Conservation (phyloP, 1,139 yeast species). For the Oligophagozyma castellii region DNA sequence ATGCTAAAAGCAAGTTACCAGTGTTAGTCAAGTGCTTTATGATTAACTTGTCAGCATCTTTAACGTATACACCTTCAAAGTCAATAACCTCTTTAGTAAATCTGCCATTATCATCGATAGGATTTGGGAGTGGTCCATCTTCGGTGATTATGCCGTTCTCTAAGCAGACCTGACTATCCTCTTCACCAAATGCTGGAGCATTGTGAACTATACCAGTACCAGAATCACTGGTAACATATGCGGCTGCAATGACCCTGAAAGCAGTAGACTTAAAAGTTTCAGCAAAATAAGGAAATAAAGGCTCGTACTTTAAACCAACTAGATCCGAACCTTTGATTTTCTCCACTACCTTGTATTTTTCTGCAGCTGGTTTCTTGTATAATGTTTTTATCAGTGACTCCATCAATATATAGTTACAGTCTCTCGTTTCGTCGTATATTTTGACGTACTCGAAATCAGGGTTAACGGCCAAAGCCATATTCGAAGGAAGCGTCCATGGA, state of each 20-base stretch:
- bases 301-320: constrained; percentile 67
- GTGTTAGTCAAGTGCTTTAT: constrained; percentile 69
- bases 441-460: constrained; percentile 86
- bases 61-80: constrained; percentile 75
- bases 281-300: constrained; percentile 69
- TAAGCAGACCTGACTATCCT: constrained; percentile 78
- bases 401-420: constrained; percentile 64
- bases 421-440: constrained; percentile 78
- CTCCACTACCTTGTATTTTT: constrained; percentile 72
- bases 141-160: constrained; percentile 62
- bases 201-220: constrained; percentile 99
- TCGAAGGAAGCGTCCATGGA: constrained; percentile 98
- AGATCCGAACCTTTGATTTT: constrained; percentile 66
- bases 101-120: constrained; percentile 83
- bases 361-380: constrained; percentile 89
- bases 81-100: constrained; percentile 65
- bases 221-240: constrained; percentile 79
- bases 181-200: constrained; percentile 99
- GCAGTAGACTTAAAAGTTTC: constrained; percentile 65
- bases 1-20: constrained; percentile 61
- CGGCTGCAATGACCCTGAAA: constrained; percentile 68
- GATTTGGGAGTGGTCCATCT: constrained; percentile 70
- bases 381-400: constrained; percentile 70
- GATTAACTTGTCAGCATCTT: constrained; percentile 88
- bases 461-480: constrained; percentile 81